Evolutionary conservation across 441 rosid genomes (phyloP).

Genomic region (Omphalea diandra): DNA sequence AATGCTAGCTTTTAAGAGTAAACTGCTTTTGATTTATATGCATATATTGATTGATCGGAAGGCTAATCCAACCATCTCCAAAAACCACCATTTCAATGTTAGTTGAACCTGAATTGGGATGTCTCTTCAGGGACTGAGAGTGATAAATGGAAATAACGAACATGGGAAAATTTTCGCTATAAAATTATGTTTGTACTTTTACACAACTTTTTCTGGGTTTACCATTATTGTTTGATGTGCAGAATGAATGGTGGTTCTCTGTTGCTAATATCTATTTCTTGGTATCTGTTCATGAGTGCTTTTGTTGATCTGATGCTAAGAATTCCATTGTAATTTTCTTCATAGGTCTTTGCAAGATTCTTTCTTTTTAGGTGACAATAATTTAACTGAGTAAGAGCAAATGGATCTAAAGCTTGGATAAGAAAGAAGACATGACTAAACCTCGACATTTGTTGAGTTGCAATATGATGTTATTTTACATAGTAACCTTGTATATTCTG

Average conservation of each 20-base stretch:
- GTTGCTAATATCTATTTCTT: neutral
- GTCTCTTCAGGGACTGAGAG: neutral
- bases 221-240: neutral
- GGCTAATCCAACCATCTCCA: neutral
- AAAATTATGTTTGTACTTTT: neutral
- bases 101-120: neutral
- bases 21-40: neutral
- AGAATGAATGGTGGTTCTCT: neutral
- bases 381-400: neutral
- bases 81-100: neutral
- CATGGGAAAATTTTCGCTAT: neutral
- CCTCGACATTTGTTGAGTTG: neutral
- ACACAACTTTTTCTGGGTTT: neutral
- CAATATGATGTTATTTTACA: too few relatives aligned
- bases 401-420: too few relatives aligned
- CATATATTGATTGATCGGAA: neutral
- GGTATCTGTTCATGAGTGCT: too few relatives aligned
- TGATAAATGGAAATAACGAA: neutral
- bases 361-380: neutral
- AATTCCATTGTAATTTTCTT: too few relatives aligned
- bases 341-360: too few relatives aligned
- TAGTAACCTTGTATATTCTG: neutral
- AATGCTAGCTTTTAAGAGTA: slow-evolving; percentile 4
- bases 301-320: too few relatives aligned
- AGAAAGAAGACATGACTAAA: neutral